Evolutionary conservation across 2,329 filamentous ascomycete genomes (phyloP), one percentile per base, ranked within the genome.

Genomic region (Pseudocercospora eumusae): DNA sequence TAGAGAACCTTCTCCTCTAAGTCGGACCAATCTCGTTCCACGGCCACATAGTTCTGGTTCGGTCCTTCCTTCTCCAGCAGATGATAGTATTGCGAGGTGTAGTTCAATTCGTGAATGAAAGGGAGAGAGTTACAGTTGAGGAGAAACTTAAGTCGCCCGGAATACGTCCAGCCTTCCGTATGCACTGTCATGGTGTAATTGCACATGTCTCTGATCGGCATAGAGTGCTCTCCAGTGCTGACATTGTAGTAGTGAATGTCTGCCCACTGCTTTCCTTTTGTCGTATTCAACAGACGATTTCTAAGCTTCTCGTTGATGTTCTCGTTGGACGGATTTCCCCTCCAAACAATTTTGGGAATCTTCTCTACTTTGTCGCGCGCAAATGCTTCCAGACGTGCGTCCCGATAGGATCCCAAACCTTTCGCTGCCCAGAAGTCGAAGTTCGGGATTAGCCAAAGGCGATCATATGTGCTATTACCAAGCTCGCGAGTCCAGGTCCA

Each of bases 361-460:
- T 72, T 72, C 8, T 66, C 62, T 15, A 42, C 53, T 27, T 68
- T 65, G 27, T 70, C 67, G 15, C 62, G 59, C 18, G 64, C 58
- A 6, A 62, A 56, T 2, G 66, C 66, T 23, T 61, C 56, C 8
- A 58, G 33, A 2, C 66, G 62, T 3, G 62, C 79, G 25, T 68
- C 66, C 2, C 28, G 25, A 23, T 52, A 68, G 4, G 64, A 56
- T 2, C 66, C 64, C 21, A 53, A 47, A 23, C 78, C 81, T 10
- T 76, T 75, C 0, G 47, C 15, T 7, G 56, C 56, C 77, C 79
- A 83, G 70, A 80, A 81, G 25, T 79, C 80, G 64, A 82, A 82
- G 62, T 83, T 81, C 0, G 81, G 81, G 73, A 83, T 82, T 13
- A 83, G 70, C 81, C 81, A 83, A 3, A 74, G 67, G 4, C 70